These are phyloP conservation scores for Solanum virginianum DNA, from an alignment of 257 asterid genomes.

Conservation along the genomic window DNA sequence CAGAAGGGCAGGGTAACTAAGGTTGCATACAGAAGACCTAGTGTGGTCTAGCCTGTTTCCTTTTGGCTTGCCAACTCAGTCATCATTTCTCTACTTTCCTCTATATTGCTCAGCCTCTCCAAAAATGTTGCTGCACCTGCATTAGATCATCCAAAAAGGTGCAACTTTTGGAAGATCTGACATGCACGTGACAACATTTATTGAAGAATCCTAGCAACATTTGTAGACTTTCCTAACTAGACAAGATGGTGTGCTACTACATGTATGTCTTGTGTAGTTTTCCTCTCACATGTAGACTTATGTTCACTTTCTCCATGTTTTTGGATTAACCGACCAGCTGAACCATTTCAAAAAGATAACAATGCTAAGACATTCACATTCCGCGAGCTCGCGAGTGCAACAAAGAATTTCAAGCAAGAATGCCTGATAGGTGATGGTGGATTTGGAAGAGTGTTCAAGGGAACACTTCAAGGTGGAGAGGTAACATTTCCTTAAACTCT, in stretches of 20 bases:
- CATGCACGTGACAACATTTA: neutral
- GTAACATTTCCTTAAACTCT: constrained; percentile 1
- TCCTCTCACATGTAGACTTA: neutral
- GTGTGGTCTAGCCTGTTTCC: neutral
- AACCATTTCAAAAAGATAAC: neutral
- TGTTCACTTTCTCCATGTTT: neutral
- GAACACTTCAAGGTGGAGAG: constrained; percentile 13
- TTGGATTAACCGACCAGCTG: neutral
- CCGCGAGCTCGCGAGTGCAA: constrained; percentile 17
- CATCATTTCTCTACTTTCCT: neutral
- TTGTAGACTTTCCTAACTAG: neutral
- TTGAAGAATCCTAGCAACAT: neutral
- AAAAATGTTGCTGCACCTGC: neutral
- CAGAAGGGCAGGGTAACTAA: neutral
- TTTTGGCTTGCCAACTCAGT: neutral
- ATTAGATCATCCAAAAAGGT: neutral
- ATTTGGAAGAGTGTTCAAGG: constrained; percentile 15
- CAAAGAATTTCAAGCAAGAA: constrained; percentile 14
- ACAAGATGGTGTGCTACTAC: neutral
- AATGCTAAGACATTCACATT: constrained; percentile 7
- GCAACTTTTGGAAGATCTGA: neutral
- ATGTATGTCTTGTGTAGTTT: neutral
- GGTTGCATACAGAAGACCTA: neutral
- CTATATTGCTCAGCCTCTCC: neutral
- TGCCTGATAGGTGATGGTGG: constrained; percentile 10